These are phyloP conservation scores for Venturiaceae sp. DNA, from an alignment of 2,329 filamentous ascomycete species.

Conservation along the genomic window DNA sequence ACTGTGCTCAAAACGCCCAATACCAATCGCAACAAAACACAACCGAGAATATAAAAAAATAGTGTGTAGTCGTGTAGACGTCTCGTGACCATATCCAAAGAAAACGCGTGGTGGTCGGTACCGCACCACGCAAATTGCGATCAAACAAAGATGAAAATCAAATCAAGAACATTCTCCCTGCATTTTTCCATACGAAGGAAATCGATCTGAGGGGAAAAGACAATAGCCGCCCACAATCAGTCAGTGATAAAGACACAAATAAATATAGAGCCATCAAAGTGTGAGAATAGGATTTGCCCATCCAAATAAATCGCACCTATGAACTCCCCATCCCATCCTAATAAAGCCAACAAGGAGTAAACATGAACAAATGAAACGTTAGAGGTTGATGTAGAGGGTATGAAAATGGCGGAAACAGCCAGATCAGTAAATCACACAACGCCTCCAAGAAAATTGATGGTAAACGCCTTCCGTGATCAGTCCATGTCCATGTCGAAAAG, in stretches of 20 bases:
- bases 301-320: too few species aligned
- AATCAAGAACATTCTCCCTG: not conserved
- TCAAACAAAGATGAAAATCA: not conserved
- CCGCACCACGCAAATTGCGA: too few species aligned
- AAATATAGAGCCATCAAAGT: too few species aligned
- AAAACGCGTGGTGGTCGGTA: too few species aligned
- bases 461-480: too few species aligned
- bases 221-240: not conserved
- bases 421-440: not conserved
- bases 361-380: not conserved
- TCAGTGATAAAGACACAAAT: not conserved
- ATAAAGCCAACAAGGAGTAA: too few species aligned
- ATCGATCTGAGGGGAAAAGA: too few species aligned
- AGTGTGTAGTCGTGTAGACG: not conserved
- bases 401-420: too few species aligned
- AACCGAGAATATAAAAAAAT: not conserved
- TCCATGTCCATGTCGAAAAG: too few species aligned
- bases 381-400: not conserved
- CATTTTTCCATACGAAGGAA: not conserved
- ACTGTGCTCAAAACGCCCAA: not conserved
- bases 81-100: not conserved
- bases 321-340: too few species aligned
- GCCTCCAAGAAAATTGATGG: not conserved
- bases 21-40: not conserved
- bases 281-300: too few species aligned